These are phyloP conservation scores for Sugiyamaella grinbergsii DNA, from an alignment of 1,139 yeast species.

Conservation along the genomic window DNA sequence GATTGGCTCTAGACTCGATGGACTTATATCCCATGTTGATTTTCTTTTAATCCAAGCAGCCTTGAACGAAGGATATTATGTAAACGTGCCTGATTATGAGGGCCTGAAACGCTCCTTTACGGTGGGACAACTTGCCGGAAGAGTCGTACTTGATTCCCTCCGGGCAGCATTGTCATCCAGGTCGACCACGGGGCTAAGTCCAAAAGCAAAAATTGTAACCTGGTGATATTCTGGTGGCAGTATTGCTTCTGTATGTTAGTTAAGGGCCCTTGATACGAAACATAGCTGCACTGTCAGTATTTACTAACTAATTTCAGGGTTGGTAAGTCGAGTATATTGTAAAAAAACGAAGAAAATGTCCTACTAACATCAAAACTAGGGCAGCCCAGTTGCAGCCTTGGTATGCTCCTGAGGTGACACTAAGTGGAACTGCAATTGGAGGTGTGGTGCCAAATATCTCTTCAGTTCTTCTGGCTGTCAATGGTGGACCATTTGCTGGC, in stretches of 20 bases:
- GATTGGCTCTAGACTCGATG: slow-evolving; percentile 14
- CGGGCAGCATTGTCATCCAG: slow-evolving; percentile 29
- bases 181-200: slow-evolving; percentile 25
- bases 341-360: background rate
- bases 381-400: slow-evolving; percentile 37
- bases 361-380: slow-evolving; percentile 24
- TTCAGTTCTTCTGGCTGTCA: slow-evolving; percentile 27
- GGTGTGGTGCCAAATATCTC: slow-evolving; percentile 31
- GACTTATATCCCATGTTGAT: slow-evolving; percentile 12
- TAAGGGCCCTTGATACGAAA: background rate
- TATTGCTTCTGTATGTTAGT: slow-evolving; percentile 37
- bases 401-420: slow-evolving; percentile 38
- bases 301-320: slow-evolving; percentile 8
- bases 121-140: slow-evolving; percentile 32
- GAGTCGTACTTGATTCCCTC: slow-evolving; percentile 30
- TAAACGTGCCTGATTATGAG: slow-evolving; percentile 31
- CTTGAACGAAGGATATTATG: slow-evolving; percentile 30
- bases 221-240: slow-evolving; percentile 41
- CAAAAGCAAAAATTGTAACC: slow-evolving; percentile 25
- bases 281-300: background rate
- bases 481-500: slow-evolving; percentile 32
- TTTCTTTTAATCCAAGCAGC: slow-evolving; percentile 23
- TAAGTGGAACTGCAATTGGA: slow-evolving; percentile 31
- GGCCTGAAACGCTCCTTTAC: slow-evolving; percentile 29
- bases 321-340: slow-evolving; percentile 1